Conservation (phyloP, 805 yeast species). For the Candida bentonensis region DNA sequence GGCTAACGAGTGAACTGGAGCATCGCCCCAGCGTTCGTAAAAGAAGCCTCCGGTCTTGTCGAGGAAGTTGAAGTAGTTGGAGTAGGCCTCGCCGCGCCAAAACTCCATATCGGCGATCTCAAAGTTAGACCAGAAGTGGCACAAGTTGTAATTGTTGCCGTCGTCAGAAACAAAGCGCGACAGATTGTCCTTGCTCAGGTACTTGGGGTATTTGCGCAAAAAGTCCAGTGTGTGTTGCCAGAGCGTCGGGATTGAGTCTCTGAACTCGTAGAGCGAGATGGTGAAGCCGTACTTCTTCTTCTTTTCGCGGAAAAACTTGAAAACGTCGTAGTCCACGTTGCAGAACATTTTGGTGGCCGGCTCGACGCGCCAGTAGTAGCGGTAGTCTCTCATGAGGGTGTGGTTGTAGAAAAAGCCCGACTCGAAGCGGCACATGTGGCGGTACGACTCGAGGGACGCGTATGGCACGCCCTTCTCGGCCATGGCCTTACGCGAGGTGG, state of each 20-base stretch:
- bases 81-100: constrained; percentile 63
- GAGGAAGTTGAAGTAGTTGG: constrained; percentile 54
- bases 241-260: constrained; percentile 44
- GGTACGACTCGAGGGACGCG: constrained; percentile 45
- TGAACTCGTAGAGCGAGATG: constrained; percentile 48
- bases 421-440: constrained; percentile 75
- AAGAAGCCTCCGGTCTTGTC: constrained; percentile 84
- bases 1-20: constrained; percentile 83
- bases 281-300: constrained; percentile 55
- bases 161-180: constrained; percentile 51
- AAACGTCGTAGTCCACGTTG: constrained; percentile 50
- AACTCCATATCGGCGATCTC: constrained; percentile 64
- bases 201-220: constrained; percentile 32
- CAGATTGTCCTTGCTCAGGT: constrained; percentile 39
- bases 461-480: constrained; percentile 32
- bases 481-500: constrained; percentile 32
- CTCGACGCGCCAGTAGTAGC: constrained; percentile 67
- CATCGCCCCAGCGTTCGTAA: constrained; percentile 94
- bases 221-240: constrained; percentile 44
- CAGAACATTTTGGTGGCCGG: constrained; percentile 51
- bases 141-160: constrained; percentile 50
- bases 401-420: constrained; percentile 60
- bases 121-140: constrained; percentile 89
- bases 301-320: constrained; percentile 40
- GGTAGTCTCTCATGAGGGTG: constrained; percentile 41